A percentile compares a stretch with the other conserved stretches of the same genome.
Evolutionary conservation across 805 yeast species (phyloP).

Genomic region (Lachancea waltii): DNA sequence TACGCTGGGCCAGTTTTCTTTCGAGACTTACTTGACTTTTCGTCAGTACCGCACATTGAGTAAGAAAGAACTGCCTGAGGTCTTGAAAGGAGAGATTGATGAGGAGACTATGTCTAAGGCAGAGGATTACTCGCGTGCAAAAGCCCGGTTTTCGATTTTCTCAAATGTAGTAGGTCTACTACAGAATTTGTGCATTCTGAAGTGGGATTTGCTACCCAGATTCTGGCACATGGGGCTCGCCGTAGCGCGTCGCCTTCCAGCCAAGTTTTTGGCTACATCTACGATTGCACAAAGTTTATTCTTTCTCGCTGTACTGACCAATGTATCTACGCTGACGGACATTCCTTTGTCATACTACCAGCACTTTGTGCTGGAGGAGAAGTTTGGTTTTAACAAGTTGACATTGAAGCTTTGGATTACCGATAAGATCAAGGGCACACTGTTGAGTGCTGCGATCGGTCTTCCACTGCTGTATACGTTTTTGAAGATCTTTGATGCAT

Average conservation of each 20-base stretch:
- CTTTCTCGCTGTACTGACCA: slow-evolving; percentile 47
- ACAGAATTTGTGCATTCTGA: slow-evolving; percentile 52
- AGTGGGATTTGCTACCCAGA: slow-evolving; percentile 57
- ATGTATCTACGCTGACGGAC: slow-evolving; percentile 45
- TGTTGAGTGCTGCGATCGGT: slow-evolving; percentile 53
- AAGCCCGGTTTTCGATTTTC: slow-evolving; percentile 60
- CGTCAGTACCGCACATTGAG: slow-evolving; percentile 69
- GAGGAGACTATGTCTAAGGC: slow-evolving; percentile 70
- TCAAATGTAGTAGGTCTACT: slow-evolving; percentile 44
- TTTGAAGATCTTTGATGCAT: slow-evolving; percentile 72
- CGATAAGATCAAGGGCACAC: slow-evolving; percentile 59
- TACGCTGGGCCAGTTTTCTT: slow-evolving; percentile 64
- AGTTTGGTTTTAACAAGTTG: slow-evolving; percentile 86
- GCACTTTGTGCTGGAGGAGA: slow-evolving; percentile 85
- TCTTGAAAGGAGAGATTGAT: slow-evolving; percentile 62
- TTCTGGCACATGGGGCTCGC: slow-evolving; percentile 49
- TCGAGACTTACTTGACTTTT: slow-evolving; percentile 64
- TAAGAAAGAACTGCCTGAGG: slow-evolving; percentile 54
- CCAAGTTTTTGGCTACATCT: slow-evolving; percentile 39
- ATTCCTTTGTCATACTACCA: slow-evolving; percentile 70
- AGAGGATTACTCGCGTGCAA: slow-evolving; percentile 72
- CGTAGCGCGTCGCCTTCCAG: slow-evolving; percentile 28
- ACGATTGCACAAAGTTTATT: slow-evolving; percentile 66
- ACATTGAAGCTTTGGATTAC: slow-evolving; percentile 65
- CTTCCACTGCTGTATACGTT: slow-evolving; percentile 69